Conservation (phyloP, 208 protist species). For the Wallacemonas rigidus region DNA sequence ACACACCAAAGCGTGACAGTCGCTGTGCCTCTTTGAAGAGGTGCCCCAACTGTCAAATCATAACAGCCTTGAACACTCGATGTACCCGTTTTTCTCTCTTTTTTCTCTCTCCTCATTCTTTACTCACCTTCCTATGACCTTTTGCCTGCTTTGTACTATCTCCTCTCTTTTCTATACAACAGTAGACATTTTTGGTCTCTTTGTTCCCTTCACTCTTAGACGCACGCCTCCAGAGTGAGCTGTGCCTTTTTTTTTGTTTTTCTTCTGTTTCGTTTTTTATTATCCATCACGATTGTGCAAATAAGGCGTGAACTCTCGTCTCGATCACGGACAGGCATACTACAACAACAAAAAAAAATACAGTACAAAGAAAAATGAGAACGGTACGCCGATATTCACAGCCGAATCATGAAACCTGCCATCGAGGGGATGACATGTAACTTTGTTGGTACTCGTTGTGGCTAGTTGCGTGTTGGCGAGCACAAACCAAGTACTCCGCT, state of each 20-base stretch:
- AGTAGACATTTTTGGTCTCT: constrained; percentile 3
- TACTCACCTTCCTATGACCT: neutral
- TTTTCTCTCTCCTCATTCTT: constrained; percentile 14
- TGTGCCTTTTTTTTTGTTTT: constrained; percentile 14
- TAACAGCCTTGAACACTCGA: neutral
- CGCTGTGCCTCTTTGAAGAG: neutral
- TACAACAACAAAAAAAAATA: neutral
- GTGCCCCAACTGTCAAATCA: neutral
- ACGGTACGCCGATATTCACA: too few relatives aligned
- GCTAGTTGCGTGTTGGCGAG: too few relatives aligned
- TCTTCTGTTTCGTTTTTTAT: neutral
- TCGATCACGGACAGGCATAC: neutral
- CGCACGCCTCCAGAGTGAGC: neutral
- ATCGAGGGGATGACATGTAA: too few relatives aligned
- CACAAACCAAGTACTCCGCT: too few relatives aligned
- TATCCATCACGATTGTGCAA: neutral
- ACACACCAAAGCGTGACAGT: too few relatives aligned
- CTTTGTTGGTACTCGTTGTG: too few relatives aligned
- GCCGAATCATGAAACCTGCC: too few relatives aligned
- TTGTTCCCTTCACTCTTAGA: neutral
- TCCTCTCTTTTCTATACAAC: neutral
- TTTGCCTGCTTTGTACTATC: constrained; percentile 1
- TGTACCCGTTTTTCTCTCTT: neutral
- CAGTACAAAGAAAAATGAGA: neutral
- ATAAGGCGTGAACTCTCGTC: too few relatives aligned